A percentile compares a stretch with the other conserved stretches of the same genome.
These are phyloP conservation scores for Lathyrus oleraceus DNA, from an alignment of 306 rosid species.

Conservation along the genomic window DNA sequence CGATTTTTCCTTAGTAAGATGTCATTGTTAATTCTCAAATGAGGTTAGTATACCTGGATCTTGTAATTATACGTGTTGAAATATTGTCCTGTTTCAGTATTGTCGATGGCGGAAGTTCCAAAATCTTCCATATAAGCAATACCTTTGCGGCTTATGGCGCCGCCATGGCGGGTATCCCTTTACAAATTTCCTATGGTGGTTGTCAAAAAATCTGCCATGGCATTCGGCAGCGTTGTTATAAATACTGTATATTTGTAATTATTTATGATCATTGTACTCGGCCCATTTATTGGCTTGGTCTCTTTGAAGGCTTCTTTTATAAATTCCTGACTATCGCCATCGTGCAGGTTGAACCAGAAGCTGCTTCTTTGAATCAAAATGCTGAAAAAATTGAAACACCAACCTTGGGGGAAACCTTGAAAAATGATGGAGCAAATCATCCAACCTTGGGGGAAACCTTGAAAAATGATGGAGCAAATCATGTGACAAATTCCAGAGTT, in stretches of 20 bases:
- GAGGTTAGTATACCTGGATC: conserved; percentile 24
- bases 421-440: conserved; percentile 40
- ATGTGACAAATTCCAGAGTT: conserved; percentile 34
- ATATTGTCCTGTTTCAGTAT: conserved; percentile 3
- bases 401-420: conserved; percentile 33
- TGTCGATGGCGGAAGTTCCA: background rate
- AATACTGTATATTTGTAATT: no score
- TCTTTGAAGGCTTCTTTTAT: conserved; percentile 15
- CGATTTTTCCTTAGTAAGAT: conserved; percentile 24
- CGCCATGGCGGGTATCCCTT: background rate
- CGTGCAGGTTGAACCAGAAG: conserved; percentile 57
- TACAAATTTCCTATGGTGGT: background rate
- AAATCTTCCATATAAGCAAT: background rate
- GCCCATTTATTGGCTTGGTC: background rate
- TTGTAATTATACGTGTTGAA: background rate
- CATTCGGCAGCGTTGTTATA: background rate
- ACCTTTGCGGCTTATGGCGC: background rate
- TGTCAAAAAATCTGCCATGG: background rate
- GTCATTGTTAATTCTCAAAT: conserved; percentile 16
- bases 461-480: conserved; percentile 41
- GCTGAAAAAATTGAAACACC: conserved; percentile 39
- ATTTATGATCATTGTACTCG: no score
- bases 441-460: conserved; percentile 34
- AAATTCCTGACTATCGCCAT: conserved; percentile 16
- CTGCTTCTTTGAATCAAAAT: conserved; percentile 42